Evolutionary conservation across 2,329 filamentous ascomycete species (phyloP).

Genomic region (Exserohilum rostratum): DNA sequence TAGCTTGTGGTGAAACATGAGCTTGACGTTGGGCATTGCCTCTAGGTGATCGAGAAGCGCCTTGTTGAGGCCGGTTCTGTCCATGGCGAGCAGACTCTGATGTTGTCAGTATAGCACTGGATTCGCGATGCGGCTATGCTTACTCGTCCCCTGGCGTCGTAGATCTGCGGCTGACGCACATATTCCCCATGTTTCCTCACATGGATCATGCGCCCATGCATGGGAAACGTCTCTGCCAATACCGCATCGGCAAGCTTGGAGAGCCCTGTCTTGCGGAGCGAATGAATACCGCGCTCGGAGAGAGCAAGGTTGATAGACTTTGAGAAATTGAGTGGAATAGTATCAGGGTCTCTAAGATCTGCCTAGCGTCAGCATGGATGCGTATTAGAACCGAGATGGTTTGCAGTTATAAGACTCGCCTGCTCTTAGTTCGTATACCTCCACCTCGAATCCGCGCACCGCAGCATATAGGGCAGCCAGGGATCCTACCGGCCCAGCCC

Average conservation of each 20-base stretch:
- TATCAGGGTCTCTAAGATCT: slow-evolving; percentile 88
- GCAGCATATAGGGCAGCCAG: slow-evolving; percentile 93
- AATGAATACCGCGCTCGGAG: slow-evolving; percentile 91
- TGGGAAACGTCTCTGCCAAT: slow-evolving; percentile 80
- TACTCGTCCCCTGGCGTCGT: slow-evolving; percentile 87
- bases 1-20: slow-evolving; percentile 93
- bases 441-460: slow-evolving; percentile 83
- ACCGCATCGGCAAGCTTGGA: slow-evolving; percentile 74
- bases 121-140: slow-evolving; percentile 28
- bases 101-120: slow-evolving; percentile 12
- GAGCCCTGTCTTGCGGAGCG: slow-evolving; percentile 73
- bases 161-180: slow-evolving; percentile 81
- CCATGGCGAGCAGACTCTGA: slow-evolving; percentile 83
- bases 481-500: slow-evolving; percentile 91
- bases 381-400: background rate
- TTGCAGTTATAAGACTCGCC: slow-evolving; percentile 62
- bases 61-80: slow-evolving; percentile 83
- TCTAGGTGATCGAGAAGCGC: slow-evolving; percentile 83
- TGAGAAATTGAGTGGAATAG: slow-evolving; percentile 88
- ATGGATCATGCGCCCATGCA: slow-evolving; percentile 97
- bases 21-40: slow-evolving; percentile 82
- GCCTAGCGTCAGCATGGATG: slow-evolving; percentile 2
- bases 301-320: slow-evolving; percentile 98
- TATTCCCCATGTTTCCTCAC: slow-evolving; percentile 69
- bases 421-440: slow-evolving; percentile 90